phyloP scores from a whole-genome alignment of 140 eudicot genomes.

The Bidens hawaiensis region DNA sequence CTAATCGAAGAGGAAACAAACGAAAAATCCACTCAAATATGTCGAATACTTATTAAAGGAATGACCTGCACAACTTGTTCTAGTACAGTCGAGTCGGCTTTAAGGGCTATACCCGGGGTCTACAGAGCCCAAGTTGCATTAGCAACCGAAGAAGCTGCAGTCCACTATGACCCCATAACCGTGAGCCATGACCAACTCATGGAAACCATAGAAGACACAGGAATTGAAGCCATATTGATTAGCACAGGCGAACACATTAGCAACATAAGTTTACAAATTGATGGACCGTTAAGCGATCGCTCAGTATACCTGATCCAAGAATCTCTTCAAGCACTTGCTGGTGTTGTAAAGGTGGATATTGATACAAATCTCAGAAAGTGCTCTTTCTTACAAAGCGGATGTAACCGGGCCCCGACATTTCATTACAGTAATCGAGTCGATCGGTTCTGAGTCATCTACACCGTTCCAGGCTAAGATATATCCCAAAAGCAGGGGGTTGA shows the following conservation, averaged over 20 bases:
- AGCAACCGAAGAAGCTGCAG: conserved; percentile 89
- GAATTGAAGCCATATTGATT: conserved; percentile 68
- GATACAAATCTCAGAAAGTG: conserved; percentile 47
- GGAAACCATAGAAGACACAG: conserved; percentile 57
- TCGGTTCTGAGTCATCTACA: conserved; percentile 49
- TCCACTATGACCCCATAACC: conserved; percentile 67
- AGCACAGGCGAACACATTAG: conserved; percentile 73
- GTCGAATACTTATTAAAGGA: conserved; percentile 70
- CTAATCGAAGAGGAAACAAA: conserved; percentile 41
- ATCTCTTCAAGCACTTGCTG: conserved; percentile 78
- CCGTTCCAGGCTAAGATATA: conserved; percentile 58
- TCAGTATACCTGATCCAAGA: conserved; percentile 41
- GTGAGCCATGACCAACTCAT: conserved; percentile 38
- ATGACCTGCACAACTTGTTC: conserved; percentile 94
- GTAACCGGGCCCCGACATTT: conserved; percentile 81
- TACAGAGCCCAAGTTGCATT: conserved; percentile 78
- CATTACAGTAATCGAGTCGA: conserved; percentile 61
- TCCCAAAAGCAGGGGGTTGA: conserved; percentile 57
- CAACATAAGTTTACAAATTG: conserved; percentile 58
- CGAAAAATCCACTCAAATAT: conserved; percentile 59
- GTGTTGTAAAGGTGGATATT: conserved; percentile 54
- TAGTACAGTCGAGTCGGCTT: conserved; percentile 56
- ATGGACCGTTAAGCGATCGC: conserved; percentile 42
- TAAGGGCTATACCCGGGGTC: conserved; percentile 52
- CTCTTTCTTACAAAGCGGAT: conserved; percentile 74